phyloP scores from a whole-genome alignment of 371 early-diverging fungal species.

The Gilbertella persicaria region DNA sequence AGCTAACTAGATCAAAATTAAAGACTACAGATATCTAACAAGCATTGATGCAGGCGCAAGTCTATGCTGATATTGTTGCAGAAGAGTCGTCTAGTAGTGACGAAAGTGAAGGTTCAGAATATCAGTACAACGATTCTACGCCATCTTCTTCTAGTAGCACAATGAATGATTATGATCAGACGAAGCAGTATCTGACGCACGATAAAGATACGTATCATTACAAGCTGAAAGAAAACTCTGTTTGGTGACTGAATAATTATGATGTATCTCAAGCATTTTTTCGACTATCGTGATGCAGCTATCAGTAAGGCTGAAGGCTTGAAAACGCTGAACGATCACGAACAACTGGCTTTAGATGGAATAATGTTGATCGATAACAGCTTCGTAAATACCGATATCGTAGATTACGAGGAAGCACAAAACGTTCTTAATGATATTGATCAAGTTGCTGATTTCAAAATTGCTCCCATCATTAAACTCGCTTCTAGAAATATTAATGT shows the following conservation, averaged over 20 bases:
- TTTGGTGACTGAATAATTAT: too few species aligned
- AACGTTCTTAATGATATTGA: too few species aligned
- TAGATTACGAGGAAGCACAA: conserved; percentile 1
- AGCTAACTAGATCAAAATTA: conserved; percentile 1
- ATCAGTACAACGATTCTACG: too few species aligned
- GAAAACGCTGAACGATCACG: neutral
- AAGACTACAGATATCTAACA: neutral
- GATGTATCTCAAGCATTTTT: neutral
- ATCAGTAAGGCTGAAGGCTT: conserved; percentile 1
- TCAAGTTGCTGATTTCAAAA: too few species aligned
- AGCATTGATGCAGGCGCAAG: neutral
- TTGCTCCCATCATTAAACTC: too few species aligned
- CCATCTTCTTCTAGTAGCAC: too few species aligned
- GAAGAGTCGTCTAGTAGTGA: neutral
- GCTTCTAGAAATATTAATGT: too few species aligned
- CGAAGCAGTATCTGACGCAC: too few species aligned
- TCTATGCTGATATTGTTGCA: neutral
- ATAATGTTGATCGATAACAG: neutral
- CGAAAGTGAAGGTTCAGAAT: conserved; percentile 2
- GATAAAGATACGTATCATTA: too few species aligned
- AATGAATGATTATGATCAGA: too few species aligned
- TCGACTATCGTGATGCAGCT: neutral
- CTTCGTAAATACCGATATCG: neutral
- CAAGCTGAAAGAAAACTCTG: too few species aligned
- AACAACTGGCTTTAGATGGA: conserved; percentile 2